Evolutionary conservation across 1,284 basidiomycete genomes (phyloP), one percentile per base, ranked within the genome.

Genomic region (Tilletia horrida): DNA sequence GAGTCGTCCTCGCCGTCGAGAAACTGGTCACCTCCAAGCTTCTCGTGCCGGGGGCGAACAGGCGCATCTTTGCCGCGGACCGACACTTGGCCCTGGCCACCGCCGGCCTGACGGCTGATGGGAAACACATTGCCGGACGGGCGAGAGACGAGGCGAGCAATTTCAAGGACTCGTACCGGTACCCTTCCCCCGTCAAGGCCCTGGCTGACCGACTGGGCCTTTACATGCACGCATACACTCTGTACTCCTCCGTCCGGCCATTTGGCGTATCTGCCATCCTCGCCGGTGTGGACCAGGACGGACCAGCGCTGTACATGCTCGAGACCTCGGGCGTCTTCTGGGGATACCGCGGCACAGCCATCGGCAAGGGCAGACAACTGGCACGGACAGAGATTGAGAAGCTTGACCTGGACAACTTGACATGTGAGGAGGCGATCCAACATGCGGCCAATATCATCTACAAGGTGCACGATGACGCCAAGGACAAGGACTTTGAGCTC

Each of bases 361-460:
- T 96, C 21, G 96, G 96, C 66, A 99, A 98, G 83, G 96, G 96
- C 23, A 88, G 91, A 69, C 93, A 97, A 79, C 86, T 98, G 70
- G 96, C 96, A 21, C 97, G 97, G 86, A 98, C 95, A 1, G 96
- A 98, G 83, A 85, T 99, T 65, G 96, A 99, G 84, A 98, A 99
- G 84, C 87, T 97, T 66, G 90, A 92, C 75, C 84, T 96, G 59
- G 84, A 88, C 2, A 89, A 90, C 73, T 82, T 97, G 65, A 87
- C 90, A 2, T 87, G 73, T 65, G 69, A 71, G 40, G 68, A 81
- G 23, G 80, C 77, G n/a, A 75, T 81, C 11, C 69, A 81, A 11
- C 75, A 76, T 62, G 80, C 78, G 1, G 79, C 80, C 6, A 76
- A 77, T 65, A 80, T 81, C 82, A 95, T 98, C 81, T 93, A 97